Evolutionary conservation across 768 basidiomycete species (phyloP).

Genomic region (Tricholoma terreum): DNA sequence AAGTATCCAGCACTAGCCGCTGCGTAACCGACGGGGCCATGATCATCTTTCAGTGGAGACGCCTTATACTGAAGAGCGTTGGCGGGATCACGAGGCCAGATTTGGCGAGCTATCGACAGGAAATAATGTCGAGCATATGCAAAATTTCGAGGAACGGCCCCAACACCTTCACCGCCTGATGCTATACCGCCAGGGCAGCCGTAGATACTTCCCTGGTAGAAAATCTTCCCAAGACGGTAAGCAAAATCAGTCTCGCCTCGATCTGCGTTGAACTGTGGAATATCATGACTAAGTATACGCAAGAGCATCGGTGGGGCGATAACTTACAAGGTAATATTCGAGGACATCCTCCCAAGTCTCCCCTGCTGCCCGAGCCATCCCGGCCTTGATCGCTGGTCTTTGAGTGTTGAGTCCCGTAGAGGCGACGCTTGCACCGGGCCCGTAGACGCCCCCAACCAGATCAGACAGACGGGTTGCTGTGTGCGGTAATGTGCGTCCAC

Average conservation of each 20-base stretch:
- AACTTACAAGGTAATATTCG: constrained; percentile 81
- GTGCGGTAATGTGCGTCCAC: constrained; percentile 82
- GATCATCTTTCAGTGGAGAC: constrained; percentile 47
- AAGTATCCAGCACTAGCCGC: constrained; percentile 83
- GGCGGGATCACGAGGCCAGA: constrained; percentile 83
- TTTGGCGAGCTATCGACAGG: constrained; percentile 70
- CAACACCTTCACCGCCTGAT: constrained; percentile 91
- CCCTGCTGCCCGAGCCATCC: constrained; percentile 77
- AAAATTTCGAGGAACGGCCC: constrained; percentile 80
- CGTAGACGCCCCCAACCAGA: constrained; percentile 89
- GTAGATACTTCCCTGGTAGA: constrained; percentile 95
- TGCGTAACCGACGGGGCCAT: constrained; percentile 55
- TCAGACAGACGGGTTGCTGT: constrained; percentile 84
- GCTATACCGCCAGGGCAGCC: constrained; percentile 71
- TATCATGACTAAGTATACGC: constrained; percentile 1
- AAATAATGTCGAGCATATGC: constrained; percentile 80
- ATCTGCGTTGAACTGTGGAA: constrained; percentile 85
- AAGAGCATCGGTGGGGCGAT: background rate
- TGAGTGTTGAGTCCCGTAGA: constrained; percentile 76
- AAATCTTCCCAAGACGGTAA: constrained; percentile 91
- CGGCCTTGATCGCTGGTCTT: constrained; percentile 80
- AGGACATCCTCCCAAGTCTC: constrained; percentile 93
- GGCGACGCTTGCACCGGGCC: constrained; percentile 90
- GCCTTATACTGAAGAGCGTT: constrained; percentile 46
- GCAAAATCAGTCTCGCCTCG: constrained; percentile 88